These are phyloP conservation scores for Globisporangium nagaii DNA, from an alignment of 352 stramenopile genomes.

Conservation along the genomic window DNA sequence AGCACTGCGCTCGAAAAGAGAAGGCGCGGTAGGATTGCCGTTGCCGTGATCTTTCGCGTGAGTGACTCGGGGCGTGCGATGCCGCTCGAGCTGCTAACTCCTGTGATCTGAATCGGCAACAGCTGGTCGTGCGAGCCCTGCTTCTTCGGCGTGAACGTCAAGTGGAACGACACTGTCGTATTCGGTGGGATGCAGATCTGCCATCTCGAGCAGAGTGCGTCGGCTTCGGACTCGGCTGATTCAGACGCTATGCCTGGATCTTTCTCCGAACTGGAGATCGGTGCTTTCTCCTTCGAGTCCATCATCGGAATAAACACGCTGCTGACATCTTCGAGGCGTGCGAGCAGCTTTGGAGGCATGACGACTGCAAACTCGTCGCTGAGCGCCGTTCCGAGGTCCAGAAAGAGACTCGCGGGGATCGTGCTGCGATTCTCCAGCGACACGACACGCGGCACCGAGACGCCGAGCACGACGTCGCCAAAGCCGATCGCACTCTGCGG, in stretches of 20 bases:
- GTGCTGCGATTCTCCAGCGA: constrained; percentile 73
- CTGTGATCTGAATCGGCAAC: constrained; percentile 74
- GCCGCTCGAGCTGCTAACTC: constrained; percentile 21
- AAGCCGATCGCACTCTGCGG: constrained; percentile 52
- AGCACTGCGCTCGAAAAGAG: constrained; percentile 65
- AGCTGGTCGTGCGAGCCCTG: constrained; percentile 43
- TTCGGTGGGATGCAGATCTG: constrained; percentile 69
- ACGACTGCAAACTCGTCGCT: constrained; percentile 64
- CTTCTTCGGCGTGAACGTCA: constrained; percentile 62
- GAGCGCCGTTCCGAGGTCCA: constrained; percentile 56
- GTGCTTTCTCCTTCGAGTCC: constrained; percentile 1
- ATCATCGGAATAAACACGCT: constrained; percentile 73
- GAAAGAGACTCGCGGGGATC: constrained; percentile 72
- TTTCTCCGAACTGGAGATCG: neutral
- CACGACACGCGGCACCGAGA: constrained; percentile 51
- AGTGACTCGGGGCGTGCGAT: constrained; percentile 24
- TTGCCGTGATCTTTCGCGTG: constrained; percentile 40
- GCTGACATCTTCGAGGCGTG: constrained; percentile 67
- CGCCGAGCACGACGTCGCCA: constrained; percentile 75
- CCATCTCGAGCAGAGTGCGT: constrained; percentile 46
- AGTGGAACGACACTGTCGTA: constrained; percentile 60
- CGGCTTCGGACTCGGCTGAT: constrained; percentile 1
- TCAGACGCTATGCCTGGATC: neutral
- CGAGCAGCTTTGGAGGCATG: constrained; percentile 41
- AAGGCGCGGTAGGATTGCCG: constrained; percentile 53